A percentile compares a stretch with the other conserved stretches of the same genome.
phyloP scores from a whole-genome alignment of 371 early-diverging fungal genomes.

The Globomyces sp. region DNA sequence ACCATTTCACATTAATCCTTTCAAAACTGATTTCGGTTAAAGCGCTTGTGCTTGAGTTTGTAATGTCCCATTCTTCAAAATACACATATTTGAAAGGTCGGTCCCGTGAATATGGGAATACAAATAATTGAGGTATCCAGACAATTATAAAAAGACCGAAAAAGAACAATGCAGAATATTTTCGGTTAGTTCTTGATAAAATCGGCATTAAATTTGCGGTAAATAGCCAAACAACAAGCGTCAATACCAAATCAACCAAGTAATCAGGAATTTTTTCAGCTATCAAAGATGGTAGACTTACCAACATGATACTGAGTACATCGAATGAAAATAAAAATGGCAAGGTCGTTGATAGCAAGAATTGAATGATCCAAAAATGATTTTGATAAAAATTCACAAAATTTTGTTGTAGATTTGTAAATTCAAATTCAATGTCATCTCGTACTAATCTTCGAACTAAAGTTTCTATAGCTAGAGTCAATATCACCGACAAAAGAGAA shows the following conservation, averaged over 20 bases:
- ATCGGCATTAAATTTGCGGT: constrained; percentile 28
- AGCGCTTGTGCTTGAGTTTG: background rate
- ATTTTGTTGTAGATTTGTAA: background rate
- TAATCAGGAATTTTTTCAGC: constrained; percentile 25
- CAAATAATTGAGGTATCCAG: background rate
- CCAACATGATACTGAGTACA: background rate
- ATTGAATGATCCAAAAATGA: constrained; percentile 19
- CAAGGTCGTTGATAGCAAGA: constrained; percentile 19
- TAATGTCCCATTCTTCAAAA: constrained; percentile 22
- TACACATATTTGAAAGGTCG: constrained; percentile 31
- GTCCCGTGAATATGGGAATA: constrained; percentile 27
- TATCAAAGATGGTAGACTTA: constrained; percentile 19
- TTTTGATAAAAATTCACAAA: constrained; percentile 6
- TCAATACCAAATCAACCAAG: constrained; percentile 24
- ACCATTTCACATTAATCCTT: too few species aligned
- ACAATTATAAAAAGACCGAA: constrained; percentile 7
- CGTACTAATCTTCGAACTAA: background rate
- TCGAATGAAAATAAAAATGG: constrained; percentile 26
- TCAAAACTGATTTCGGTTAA: too few species aligned
- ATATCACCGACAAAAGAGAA: background rate
- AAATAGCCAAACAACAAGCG: constrained; percentile 20
- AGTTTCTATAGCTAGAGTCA: constrained; percentile 3
- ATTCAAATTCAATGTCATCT: background rate
- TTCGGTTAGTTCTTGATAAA: constrained; percentile 21
- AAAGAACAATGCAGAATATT: constrained; percentile 21